These are phyloP conservation scores for Vanilla planifolia DNA, from an alignment of 106 monocot species.

Conservation along the genomic window DNA sequence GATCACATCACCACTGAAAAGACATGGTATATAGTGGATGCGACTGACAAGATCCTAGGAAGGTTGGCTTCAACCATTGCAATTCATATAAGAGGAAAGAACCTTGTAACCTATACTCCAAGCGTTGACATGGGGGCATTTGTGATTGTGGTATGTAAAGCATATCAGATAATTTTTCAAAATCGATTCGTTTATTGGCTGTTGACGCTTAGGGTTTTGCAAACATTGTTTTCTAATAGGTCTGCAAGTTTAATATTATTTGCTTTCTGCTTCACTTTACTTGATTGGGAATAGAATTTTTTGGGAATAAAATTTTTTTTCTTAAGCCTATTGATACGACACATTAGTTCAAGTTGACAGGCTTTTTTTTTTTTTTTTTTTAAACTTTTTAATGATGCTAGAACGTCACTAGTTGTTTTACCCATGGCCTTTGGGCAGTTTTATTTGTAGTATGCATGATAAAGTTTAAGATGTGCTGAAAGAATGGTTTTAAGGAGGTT, in stretches of 20 bases:
- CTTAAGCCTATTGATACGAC: no score
- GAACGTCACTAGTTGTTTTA: no score
- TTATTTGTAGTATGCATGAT: no score
- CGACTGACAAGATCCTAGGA: slow-evolving; percentile 80
- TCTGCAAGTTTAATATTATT: background rate
- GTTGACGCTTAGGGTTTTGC: no score
- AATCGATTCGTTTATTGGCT: background rate
- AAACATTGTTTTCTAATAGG: background rate
- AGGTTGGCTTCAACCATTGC: slow-evolving; percentile 83
- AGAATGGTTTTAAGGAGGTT: no score
- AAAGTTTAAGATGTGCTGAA: no score
- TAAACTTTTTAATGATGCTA: no score
- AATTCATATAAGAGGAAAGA: slow-evolving; percentile 86
- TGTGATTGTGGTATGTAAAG: slow-evolving; percentile 72
- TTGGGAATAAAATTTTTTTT: no score
- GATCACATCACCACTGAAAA: slow-evolving; percentile 84
- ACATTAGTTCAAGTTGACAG: no score
- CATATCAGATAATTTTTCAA: background rate
- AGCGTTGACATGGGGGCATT: slow-evolving; percentile 98
- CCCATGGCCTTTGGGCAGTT: no score
- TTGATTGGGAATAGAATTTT: no score
- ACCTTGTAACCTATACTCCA: slow-evolving; percentile 76
- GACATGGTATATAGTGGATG: slow-evolving; percentile 94
- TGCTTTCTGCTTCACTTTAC: background rate
- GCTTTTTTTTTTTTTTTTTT: no score